Evolutionary conservation across 2,329 filamentous ascomycete genomes (phyloP).

Genomic region (Chrysoporthe puriensis): DNA sequence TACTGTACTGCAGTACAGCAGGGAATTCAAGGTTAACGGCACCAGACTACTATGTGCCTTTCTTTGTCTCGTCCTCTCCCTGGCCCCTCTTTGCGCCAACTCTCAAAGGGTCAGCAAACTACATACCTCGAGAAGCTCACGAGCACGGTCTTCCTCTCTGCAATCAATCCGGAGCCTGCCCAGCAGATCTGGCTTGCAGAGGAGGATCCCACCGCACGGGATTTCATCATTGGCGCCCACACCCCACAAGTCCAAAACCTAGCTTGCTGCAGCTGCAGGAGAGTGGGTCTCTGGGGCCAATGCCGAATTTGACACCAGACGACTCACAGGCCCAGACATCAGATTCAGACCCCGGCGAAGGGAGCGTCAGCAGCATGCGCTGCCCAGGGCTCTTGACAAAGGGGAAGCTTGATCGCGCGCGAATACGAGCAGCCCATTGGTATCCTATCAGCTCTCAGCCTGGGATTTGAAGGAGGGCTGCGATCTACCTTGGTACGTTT

Average conservation of each 20-base stretch:
- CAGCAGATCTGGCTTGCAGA: not conserved
- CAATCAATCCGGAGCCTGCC: not conserved
- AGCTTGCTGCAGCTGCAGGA: constrained; percentile 8
- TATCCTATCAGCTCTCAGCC: not conserved
- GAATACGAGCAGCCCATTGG: not conserved
- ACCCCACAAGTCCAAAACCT: constrained; percentile 15
- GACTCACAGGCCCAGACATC: constrained; percentile 6
- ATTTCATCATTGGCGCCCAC: not conserved
- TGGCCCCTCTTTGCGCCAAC: not conserved
- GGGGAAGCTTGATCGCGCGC: no score
- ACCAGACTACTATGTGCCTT: not conserved
- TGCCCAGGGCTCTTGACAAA: not conserved
- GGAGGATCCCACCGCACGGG: not conserved
- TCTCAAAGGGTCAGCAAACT: no score
- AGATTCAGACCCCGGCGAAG: not conserved
- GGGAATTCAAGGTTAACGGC: not conserved
- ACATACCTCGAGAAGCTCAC: not conserved
- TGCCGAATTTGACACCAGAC: constrained; percentile 4
- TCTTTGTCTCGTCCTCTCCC: not conserved
- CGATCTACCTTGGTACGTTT: no score
- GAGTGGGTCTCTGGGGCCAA: not conserved
- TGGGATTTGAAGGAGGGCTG: not conserved
- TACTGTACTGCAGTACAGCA: not conserved
- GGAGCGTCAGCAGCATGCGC: not conserved
- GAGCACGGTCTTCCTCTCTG: not conserved